Evolutionary conservation across 371 early-diverging fungal genomes (phyloP).

Genomic region (Mortierella sp.): DNA sequence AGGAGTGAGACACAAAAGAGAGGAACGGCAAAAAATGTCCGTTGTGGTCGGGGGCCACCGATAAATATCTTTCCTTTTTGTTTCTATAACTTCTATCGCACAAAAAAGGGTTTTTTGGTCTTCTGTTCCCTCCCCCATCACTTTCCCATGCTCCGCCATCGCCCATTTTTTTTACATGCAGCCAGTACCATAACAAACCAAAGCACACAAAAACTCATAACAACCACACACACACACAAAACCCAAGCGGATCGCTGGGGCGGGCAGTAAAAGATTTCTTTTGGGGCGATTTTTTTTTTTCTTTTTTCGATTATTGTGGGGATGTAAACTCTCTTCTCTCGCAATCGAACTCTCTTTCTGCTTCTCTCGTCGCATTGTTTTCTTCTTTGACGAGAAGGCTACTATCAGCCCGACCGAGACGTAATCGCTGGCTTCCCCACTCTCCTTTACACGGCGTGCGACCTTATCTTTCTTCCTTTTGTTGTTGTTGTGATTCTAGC

Average conservation of each 20-base stretch:
- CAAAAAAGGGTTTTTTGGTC: not conserved
- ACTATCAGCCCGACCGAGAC: not conserved
- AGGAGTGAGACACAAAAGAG: not conserved
- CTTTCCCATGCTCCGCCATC: not conserved
- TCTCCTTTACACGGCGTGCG: not conserved
- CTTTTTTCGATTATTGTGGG: not conserved
- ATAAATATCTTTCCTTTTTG: not conserved
- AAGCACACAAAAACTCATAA: no score
- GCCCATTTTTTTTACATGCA: not conserved
- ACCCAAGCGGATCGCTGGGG: not conserved
- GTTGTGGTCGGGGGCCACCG: not conserved
- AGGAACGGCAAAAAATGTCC: not conserved
- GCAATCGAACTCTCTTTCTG: not conserved
- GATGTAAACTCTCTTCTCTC: not conserved
- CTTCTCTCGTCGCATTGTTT: not conserved
- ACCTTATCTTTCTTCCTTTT: constrained; percentile 3
- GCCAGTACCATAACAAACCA: not conserved
- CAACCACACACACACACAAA: not conserved
- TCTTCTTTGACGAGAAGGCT: not conserved
- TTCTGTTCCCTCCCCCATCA: not conserved
- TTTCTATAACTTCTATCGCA: not conserved
- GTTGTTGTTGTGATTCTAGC: not conserved
- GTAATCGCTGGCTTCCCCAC: no score
- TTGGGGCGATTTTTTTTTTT: not conserved
- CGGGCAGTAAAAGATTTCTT: not conserved